Evolutionary conservation across 495 filamentous ascomycete species (phyloP), one percentile per base, ranked within the genome.

Genomic region (Aspergillus sclerotiicarbonarius): DNA sequence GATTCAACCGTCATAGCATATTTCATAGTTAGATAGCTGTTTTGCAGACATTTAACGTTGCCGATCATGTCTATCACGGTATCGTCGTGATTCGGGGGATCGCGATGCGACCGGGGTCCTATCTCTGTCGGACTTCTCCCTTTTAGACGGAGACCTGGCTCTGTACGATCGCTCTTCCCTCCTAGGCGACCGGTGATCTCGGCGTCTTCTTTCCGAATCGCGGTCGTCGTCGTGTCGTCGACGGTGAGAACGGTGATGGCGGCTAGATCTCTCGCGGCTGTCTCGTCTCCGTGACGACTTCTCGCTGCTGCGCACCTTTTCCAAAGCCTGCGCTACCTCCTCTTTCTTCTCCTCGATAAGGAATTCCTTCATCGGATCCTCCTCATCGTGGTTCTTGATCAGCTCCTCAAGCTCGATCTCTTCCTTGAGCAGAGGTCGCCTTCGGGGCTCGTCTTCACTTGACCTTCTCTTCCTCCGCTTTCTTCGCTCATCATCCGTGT

Each of bases 351-450:
- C 88, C 45, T 91, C 78, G 21, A 97, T 82, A 50, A 96, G 70
- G 67, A 89, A 95, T 51, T 84, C 84, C 74, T 96, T 98, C 94
- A 98, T 97, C 2, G 94, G 93, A 74, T 98, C 93, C 63, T 97
- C 94, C 20, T 97, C 92, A 61, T 97, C 93, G 61, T 95, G 88
- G 18, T 91, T 85, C 57, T 79, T 72, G 16, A 94, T 85, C 63
- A 97, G 67, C 52, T 85, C 82, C 55, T 82, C 83, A 45, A 98
- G 67, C 67, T 97, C 93, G 45, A 73, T 76, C 72, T 97, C 93
- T 62, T 89, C 87, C 61, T 80, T 83, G 16, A 88, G 62, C 65
- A 86, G 56, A 15, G 79, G 76, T 58, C 71, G 67, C 25, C 41
- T 76, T 63, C 55, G 73, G 63, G 61, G 57, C 56, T 67, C 72